Base-by-base conservation (phyloP, 371 early-diverging fungal genomes). In the Mortierella sp. region DNA sequence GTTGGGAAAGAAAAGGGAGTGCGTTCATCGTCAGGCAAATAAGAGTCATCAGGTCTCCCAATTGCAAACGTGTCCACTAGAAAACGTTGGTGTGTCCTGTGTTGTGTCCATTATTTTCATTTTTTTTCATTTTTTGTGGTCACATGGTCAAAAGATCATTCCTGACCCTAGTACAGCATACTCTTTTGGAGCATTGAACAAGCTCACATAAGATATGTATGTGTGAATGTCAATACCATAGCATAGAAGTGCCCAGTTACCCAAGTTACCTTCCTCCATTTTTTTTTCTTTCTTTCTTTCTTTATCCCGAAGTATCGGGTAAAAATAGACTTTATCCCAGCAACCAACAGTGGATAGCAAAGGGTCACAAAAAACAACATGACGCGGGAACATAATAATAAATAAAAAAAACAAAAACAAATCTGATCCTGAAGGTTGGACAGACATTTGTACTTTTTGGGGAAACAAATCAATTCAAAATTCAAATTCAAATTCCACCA, bases 281-380 rank as follows among this genome's bases (percentile, higher is more conserved):
- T 16, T 43, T 16, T 43, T 43, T 43, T 43, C 16, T 11, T 16
- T 43, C 11, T 43, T 43, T 43, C 11, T 11, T 11, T 43, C 43
- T 14, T 43, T 22, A 52, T 52, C 20, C 52, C 24, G 52, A 52
- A 6, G 24, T 24, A 52, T 52, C n/a, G 52, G 52, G 52, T 52
- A 52, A 52, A 52, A 52, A 52, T 52, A 52, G 52, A 52, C 52
- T 22, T 52, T 52, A 20, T 52, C 52, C 52, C 52, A 52, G n/a
- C 24, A 35, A 22, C 52, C 52, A 20, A 52, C 52, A 52, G 35
- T 35, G 35, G 35, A 35, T 35, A 20, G 22, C 9, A 24, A 52
- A 52, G 52, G 52, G 52, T 52, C 52, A 52, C 52, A 52, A 35
- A 35, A 35, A 35, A n/a, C n/a, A 52, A 52, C 24, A 52, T n/a